A percentile compares a stretch with the other conserved stretches of the same genome.
Conservation (phyloP, 495 filamentous ascomycete species). For the Neurospora sp. region DNA sequence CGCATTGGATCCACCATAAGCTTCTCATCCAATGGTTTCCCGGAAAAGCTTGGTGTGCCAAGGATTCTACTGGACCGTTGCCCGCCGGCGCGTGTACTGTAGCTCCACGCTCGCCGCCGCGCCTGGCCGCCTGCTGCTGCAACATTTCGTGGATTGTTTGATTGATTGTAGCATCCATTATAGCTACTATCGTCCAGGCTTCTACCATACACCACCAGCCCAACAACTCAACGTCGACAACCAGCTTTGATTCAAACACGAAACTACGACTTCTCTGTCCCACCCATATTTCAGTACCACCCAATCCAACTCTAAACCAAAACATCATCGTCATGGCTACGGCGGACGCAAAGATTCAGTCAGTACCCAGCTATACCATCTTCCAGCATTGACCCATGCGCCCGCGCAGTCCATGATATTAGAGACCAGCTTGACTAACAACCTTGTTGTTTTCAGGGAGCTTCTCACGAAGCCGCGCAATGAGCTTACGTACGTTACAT, state of each 20-base stretch:
- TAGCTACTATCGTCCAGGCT: not conserved
- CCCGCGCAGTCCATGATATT: not conserved
- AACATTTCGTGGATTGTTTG: not conserved
- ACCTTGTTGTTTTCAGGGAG: slow-evolving; percentile 41
- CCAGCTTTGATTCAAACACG: not conserved
- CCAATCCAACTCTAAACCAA: not conserved
- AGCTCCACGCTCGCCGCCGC: not conserved
- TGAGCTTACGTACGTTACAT: slow-evolving; percentile 65
- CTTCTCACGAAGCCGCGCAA: slow-evolving; percentile 68
- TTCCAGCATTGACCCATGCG: not conserved
- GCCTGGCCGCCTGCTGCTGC: not conserved
- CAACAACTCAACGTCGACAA: not conserved
- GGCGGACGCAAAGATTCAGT: not conserved
- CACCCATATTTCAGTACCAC: not conserved
- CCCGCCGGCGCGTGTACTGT: not conserved
- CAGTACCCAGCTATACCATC: not conserved
- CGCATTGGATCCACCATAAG: not conserved
- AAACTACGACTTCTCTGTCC: not conserved
- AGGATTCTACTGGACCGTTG: too few species aligned
- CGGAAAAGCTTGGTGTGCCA: not conserved
- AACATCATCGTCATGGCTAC: not conserved
- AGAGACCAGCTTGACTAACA: not conserved
- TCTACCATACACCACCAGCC: not conserved
- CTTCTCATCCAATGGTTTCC: not conserved
- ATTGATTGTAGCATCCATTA: not conserved